These are phyloP conservation scores for Capsella bursapastoris DNA, from an alignment of 345 rosid species.

Conservation along the genomic window DNA sequence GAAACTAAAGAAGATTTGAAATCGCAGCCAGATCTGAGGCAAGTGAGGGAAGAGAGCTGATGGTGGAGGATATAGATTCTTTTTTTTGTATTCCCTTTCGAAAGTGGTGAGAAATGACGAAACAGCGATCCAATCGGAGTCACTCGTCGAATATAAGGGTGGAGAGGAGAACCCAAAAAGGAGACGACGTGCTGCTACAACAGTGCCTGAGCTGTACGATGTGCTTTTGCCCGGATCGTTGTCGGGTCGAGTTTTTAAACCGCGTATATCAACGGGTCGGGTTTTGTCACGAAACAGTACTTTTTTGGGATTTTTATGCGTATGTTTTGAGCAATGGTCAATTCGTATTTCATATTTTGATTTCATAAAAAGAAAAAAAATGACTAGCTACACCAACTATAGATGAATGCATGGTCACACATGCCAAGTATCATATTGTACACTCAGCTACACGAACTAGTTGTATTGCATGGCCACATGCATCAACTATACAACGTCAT, in stretches of 20 bases:
- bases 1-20: slow-evolving; percentile 20
- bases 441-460: too few relatives aligned
- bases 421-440: too few relatives aligned
- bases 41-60: slow-evolving; percentile 25
- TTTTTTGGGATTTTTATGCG: slow-evolving; percentile 12
- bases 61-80: slow-evolving; percentile 26
- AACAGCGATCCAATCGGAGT: slow-evolving; percentile 45
- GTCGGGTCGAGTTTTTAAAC: slow-evolving; percentile 3
- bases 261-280: slow-evolving; percentile 25
- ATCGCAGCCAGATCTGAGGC: slow-evolving; percentile 45
- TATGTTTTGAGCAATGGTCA: background rate
- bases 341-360: background rate
- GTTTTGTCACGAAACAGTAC: background rate
- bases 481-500: too few relatives aligned
- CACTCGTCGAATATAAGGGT: slow-evolving; percentile 39
- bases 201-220: slow-evolving; percentile 41
- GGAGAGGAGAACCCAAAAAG: background rate
- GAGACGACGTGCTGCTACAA: slow-evolving; percentile 47
- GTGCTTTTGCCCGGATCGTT: slow-evolving; percentile 22
- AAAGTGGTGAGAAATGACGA: slow-evolving; percentile 42
- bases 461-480: too few relatives aligned
- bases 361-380: background rate
- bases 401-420: too few relatives aligned
- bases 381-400: too few relatives aligned
- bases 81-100: background rate